phyloP scores from a whole-genome alignment of 1,139 yeast genomes.

The Geotrichum citri-aurantii region DNA sequence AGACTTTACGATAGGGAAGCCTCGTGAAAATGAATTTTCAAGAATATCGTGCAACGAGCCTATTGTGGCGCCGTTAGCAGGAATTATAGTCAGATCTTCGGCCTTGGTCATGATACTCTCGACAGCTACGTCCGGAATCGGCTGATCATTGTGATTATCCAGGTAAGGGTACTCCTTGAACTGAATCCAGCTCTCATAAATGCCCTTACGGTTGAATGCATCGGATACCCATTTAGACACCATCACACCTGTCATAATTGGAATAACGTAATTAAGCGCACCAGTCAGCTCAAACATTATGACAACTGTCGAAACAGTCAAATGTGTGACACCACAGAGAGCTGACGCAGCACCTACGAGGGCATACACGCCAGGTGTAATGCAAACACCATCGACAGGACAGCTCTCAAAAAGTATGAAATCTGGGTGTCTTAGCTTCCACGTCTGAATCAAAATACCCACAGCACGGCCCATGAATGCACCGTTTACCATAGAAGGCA shows the following conservation, averaged over 20 bases:
- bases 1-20: constrained; percentile 41
- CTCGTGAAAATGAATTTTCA: constrained; percentile 29
- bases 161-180: constrained; percentile 39
- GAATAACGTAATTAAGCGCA: constrained; percentile 80
- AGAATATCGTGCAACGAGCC: constrained; percentile 24
- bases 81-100: constrained; percentile 30
- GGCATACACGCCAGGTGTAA: constrained; percentile 92
- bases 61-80: constrained; percentile 24
- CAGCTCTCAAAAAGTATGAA: constrained; percentile 33
- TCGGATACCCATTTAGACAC: constrained; percentile 46
- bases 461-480: constrained; percentile 63
- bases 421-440: constrained; percentile 31
- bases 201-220: constrained; percentile 36
- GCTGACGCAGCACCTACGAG: constrained; percentile 98
- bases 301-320: constrained; percentile 88
- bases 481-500: constrained; percentile 69
- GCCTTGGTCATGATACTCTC: constrained; percentile 32
- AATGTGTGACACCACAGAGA: constrained; percentile 84
- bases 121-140: constrained; percentile 35
- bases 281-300: constrained; percentile 96
- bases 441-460: constrained; percentile 49
- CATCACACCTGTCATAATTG: constrained; percentile 68
- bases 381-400: constrained; percentile 50
- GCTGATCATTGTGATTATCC: constrained; percentile 35
- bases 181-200: constrained; percentile 43